Evolutionary conservation across 345 rosid species (phyloP).

Genomic region (Geranium rotundifolium): DNA sequence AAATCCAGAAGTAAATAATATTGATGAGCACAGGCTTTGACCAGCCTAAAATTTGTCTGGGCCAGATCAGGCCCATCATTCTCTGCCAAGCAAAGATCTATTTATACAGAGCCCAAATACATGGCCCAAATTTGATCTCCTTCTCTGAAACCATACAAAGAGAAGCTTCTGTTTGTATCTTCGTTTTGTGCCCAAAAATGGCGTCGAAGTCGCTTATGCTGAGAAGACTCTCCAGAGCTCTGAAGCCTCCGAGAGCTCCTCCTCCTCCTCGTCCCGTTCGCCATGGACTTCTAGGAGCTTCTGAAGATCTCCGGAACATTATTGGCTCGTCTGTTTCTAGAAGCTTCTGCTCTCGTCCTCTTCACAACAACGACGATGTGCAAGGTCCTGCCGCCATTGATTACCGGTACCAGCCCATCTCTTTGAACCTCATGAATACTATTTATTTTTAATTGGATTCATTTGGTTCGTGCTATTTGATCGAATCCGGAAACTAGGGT

Average conservation of each 20-base stretch:
- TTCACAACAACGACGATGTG: conserved; percentile 11
- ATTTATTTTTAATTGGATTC: neutral
- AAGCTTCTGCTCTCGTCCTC: conserved; percentile 38
- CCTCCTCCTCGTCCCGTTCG: neutral
- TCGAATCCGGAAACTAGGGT: neutral
- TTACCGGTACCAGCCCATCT: conserved; percentile 25
- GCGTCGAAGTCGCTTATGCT: conserved; percentile 31
- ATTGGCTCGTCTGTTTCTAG: conserved; percentile 10
- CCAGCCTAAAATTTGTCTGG: neutral
- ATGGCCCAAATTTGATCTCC: neutral
- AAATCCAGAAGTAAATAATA: too few species aligned
- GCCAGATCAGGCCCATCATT: neutral
- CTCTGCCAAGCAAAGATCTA: too few species aligned
- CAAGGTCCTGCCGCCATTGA: conserved; percentile 44
- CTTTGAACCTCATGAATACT: neutral
- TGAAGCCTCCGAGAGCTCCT: conserved; percentile 11
- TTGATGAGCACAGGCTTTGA: too few species aligned
- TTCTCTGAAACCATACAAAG: too few species aligned
- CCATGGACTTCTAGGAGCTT: neutral
- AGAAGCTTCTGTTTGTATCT: neutral
- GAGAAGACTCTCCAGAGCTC: conserved; percentile 24
- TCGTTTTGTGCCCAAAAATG: conserved; percentile 12
- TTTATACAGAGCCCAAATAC: too few species aligned
- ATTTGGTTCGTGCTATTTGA: neutral
- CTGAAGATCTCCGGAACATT: neutral